Percentiles rank a stretch among this genome's conserved stretches.
Evolutionary conservation across 2,329 filamentous ascomycete species (phyloP).

Genomic region (Penicillium sclerotigenum): DNA sequence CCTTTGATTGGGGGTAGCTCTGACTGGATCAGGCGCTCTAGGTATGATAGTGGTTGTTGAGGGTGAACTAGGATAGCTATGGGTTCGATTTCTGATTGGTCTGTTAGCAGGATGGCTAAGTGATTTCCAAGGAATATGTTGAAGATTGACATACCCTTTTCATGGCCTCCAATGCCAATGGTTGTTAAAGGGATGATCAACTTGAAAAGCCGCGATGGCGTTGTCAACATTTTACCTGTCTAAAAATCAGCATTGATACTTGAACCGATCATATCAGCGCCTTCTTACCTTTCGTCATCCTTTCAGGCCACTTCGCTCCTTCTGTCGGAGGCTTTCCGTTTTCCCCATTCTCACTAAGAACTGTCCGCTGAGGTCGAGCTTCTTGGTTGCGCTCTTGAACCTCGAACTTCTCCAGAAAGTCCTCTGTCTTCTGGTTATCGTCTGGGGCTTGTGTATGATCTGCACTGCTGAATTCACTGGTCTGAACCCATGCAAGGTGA

Average conservation of each 20-base stretch:
- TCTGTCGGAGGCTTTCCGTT: neutral
- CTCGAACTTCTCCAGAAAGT: slow-evolving; percentile 37
- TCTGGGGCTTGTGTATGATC: slow-evolving; percentile 17
- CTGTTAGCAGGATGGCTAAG: slow-evolving; percentile 2
- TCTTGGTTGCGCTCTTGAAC: slow-evolving; percentile 31
- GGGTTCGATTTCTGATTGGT: slow-evolving; percentile 63
- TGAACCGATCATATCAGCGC: neutral
- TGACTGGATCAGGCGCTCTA: slow-evolving; percentile 83
- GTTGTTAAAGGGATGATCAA: slow-evolving; percentile 72
- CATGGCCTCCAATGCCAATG: slow-evolving; percentile 55
- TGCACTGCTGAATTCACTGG: slow-evolving; percentile 14
- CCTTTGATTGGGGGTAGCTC: slow-evolving; percentile 69
- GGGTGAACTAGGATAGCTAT: slow-evolving; percentile 83
- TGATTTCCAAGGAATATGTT: neutral
- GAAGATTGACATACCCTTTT: slow-evolving; percentile 45
- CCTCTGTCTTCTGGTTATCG: slow-evolving; percentile 35
- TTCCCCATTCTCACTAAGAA: slow-evolving; percentile 30
- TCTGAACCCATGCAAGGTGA: slow-evolving; percentile 5
- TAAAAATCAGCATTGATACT: slow-evolving; percentile 2
- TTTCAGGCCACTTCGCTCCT: slow-evolving; percentile 26
- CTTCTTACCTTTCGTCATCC: slow-evolving; percentile 60
- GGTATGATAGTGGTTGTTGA: slow-evolving; percentile 85
- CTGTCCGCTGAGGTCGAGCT: slow-evolving; percentile 26
- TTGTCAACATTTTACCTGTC: slow-evolving; percentile 72
- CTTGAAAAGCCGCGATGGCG: slow-evolving; percentile 75